These are phyloP conservation scores for Wickerhamomyces subpelliculosus DNA, from an alignment of 805 yeast genomes.

Conservation along the genomic window DNA sequence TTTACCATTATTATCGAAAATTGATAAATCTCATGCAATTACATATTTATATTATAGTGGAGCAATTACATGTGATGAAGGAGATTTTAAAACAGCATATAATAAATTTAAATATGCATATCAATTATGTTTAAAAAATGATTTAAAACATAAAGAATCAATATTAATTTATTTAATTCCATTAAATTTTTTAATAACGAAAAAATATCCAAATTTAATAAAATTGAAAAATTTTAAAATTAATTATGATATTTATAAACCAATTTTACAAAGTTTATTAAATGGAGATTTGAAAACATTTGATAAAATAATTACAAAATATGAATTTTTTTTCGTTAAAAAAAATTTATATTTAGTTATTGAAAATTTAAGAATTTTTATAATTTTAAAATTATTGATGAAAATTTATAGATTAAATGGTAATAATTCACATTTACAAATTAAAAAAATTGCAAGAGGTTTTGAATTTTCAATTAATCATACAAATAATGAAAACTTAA, in stretches of 20 bases:
- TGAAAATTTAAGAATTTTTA: slow-evolving; percentile 43
- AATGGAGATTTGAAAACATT: slow-evolving; percentile 52
- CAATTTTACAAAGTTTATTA: slow-evolving; percentile 22
- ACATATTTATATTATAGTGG: slow-evolving; percentile 67
- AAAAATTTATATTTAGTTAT: slow-evolving; percentile 56
- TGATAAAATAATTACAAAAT: slow-evolving; percentile 35
- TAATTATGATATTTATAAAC: slow-evolving; percentile 36
- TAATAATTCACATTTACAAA: slow-evolving; percentile 24
- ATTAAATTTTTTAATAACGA: slow-evolving; percentile 42
- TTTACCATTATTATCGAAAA: slow-evolving; percentile 41
- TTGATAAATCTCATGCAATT: slow-evolving; percentile 47
- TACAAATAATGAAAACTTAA: slow-evolving; percentile 12
- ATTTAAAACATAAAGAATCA: slow-evolving; percentile 19
- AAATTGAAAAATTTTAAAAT: slow-evolving; percentile 36
- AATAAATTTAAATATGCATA: slow-evolving; percentile 44
- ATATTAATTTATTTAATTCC: slow-evolving; percentile 63
- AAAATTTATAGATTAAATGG: slow-evolving; percentile 21
- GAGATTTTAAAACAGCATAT: slow-evolving; percentile 47
- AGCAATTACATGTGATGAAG: slow-evolving; percentile 56
- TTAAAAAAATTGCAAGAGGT: slow-evolving; percentile 38
- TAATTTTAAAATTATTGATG: slow-evolving; percentile 45
- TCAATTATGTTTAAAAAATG: slow-evolving; percentile 8
- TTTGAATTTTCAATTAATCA: slow-evolving; percentile 28
- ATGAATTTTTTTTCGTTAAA: slow-evolving; percentile 45
- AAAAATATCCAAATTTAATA: slow-evolving; percentile 37